Base-by-base conservation (phyloP, 2,329 filamentous ascomycete species). In the Boeremia exigua region DNA sequence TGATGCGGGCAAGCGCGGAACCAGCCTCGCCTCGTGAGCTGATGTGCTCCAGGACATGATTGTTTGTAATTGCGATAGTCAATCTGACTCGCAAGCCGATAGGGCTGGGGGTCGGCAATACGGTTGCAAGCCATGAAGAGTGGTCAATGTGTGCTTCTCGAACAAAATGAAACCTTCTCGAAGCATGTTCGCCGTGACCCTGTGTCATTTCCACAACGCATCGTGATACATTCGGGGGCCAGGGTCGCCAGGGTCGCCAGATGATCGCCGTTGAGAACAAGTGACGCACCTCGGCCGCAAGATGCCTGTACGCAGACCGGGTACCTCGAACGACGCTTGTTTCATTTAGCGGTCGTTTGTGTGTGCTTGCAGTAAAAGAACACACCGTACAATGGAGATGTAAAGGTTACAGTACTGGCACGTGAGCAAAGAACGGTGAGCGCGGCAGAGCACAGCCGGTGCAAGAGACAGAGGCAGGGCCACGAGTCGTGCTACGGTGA, bases 261-360 rank as follows among this genome's bases (percentile, higher is more conserved):
- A 66, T 63, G 67, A 71, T 73, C 63, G 68, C 62, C 69, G 66
- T 61, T 64, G 57, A 63, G 43, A 64, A 64, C 66, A 62, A 63
- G 70, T 70, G 71, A 71, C 66, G 67, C 63, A 63, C 55, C 45
- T 54, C 36, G 53, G 47, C 25, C 36, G 27, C 51, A 40, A 17
- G 40, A 43, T 27, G 48, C 43, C 34, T 37, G 42, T 42, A 36
- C 49, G 46, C 55, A 56, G 56, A 47, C 52, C 45, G 43, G 58
- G 48, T 57, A 58, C 49, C 46, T 59, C 53, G 57, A 59, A 69
- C 68, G 62, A 64, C 58, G 60, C 55, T 62, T 65, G 72, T 74
- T 74, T 73, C 69, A 71, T 63, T 54, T 66, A 28, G 59, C 69
- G 67, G 64, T 44, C 48, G 39, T 57, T 36, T 40, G 53, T 48